Percentiles rank a stretch among this genome's conserved stretches.
phyloP scores from a whole-genome alignment of 805 yeast genomes.

The Wickerhamomyces pijperi region DNA sequence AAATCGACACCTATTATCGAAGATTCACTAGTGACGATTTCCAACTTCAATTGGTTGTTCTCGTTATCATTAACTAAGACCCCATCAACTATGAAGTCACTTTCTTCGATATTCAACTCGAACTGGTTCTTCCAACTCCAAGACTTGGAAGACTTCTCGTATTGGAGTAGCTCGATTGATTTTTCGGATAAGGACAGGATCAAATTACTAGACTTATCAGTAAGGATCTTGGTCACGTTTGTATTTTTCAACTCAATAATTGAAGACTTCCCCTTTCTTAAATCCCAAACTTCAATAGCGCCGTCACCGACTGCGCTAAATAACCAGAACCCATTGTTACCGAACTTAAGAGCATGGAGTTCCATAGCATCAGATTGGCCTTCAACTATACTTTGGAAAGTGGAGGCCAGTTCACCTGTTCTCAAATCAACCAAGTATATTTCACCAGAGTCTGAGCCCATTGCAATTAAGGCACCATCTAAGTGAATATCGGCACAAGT shows the following conservation, averaged over 20 bases:
- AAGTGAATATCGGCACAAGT: conserved; percentile 23
- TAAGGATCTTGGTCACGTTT: conserved; percentile 4
- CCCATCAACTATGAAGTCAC: conserved; percentile 8
- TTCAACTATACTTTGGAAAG: conserved; percentile 8
- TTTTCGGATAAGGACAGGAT: conserved; percentile 4
- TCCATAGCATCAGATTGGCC: conserved; percentile 1
- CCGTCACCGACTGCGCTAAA: conserved; percentile 19
- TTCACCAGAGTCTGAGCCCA: conserved; percentile 20
- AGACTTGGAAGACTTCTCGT: conserved; percentile 10
- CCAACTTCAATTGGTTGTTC: conserved; percentile 4
- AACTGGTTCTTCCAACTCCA: conserved; percentile 9
- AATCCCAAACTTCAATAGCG: conserved; percentile 30
- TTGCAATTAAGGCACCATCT: conserved; percentile 35
- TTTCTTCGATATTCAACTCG: conserved; percentile 3
- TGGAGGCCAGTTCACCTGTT: conserved; percentile 21
- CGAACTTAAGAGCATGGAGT: conserved; percentile 34
- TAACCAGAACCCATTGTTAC: conserved; percentile 58
- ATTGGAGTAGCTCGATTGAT: conserved; percentile 11
- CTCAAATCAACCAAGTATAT: conserved; percentile 25
- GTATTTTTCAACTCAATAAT: conserved; percentile 3
- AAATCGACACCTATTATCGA: neutral
- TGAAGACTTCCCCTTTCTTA: conserved; percentile 27
- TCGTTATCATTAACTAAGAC: conserved; percentile 7
- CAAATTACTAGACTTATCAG: conserved; percentile 16
- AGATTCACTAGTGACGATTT: conserved; percentile 5